phyloP scores from a whole-genome alignment of 495 filamentous ascomycete species.

The Neurospora sp. region DNA sequence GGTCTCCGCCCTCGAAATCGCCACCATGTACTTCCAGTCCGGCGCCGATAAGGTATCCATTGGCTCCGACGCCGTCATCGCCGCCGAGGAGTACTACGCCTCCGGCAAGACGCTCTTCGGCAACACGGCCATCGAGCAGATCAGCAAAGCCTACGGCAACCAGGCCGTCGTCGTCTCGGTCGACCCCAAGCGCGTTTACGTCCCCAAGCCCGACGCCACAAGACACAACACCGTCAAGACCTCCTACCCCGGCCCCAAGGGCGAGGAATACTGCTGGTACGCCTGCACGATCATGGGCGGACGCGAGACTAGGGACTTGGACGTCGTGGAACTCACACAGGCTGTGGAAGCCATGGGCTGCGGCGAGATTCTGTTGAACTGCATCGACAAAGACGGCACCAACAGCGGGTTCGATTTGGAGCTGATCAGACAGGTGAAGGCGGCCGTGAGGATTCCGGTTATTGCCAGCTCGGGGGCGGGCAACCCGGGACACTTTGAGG shows the following conservation, averaged over 20 bases:
- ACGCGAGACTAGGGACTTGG: constrained; percentile 79
- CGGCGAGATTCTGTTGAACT: constrained; percentile 91
- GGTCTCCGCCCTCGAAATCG: constrained; percentile 80
- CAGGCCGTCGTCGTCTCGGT: constrained; percentile 96
- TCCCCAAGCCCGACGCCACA: constrained; percentile 60
- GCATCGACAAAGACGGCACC: constrained; percentile 93
- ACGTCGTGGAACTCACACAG: constrained; percentile 74
- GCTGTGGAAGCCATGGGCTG: constrained; percentile 95
- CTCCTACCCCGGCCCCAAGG: constrained; percentile 54
- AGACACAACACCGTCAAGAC: constrained; percentile 71
- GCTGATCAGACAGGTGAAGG: constrained; percentile 79
- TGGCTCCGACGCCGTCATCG: constrained; percentile 85
- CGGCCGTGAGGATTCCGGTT: constrained; percentile 75
- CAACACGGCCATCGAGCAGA: constrained; percentile 86
- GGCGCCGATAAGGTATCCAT: constrained; percentile 99
- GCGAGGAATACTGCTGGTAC: constrained; percentile 89
- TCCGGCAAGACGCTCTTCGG: constrained; percentile 57
- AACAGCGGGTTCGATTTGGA: constrained; percentile 94
- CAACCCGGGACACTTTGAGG: constrained; percentile 76
- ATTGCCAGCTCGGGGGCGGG: constrained; percentile 94
- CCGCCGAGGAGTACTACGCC: constrained; percentile 80
- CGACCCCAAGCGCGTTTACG: constrained; percentile 85
- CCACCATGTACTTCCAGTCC: constrained; percentile 93
- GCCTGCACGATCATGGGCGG: constrained; percentile 96
- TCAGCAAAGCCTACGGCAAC: constrained; percentile 86